Evolutionary conservation across 108 stramenopile genomes (phyloP).

Genomic region (Skeletonema menzelii): DNA sequence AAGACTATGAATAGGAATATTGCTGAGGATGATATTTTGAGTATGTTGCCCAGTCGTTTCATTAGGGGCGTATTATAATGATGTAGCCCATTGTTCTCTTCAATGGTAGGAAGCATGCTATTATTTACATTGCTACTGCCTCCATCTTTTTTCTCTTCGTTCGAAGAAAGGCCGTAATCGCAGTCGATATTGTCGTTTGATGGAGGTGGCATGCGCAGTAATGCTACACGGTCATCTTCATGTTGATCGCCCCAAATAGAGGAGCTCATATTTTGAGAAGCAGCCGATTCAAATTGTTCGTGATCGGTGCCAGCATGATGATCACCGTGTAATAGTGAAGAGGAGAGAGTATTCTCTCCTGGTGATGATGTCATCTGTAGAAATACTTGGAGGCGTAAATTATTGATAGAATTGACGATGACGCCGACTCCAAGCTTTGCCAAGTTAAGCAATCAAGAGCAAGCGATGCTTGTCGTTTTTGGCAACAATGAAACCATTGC

Average conservation of each 20-base stretch:
- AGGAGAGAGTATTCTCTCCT: not conserved
- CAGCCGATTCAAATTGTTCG: not conserved
- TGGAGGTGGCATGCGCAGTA: conserved; percentile 9
- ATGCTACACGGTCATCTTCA: not conserved
- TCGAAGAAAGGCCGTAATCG: not conserved
- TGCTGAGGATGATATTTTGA: conserved; percentile 36
- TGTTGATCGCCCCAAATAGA: not conserved
- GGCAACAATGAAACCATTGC: no score
- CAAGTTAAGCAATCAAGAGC: no score
- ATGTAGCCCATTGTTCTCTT: no score
- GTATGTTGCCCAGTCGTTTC: conserved; percentile 13
- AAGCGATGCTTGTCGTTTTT: no score
- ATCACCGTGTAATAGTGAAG: not conserved
- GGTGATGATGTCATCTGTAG: not conserved
- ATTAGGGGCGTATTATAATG: conserved; percentile 16
- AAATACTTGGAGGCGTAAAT: not conserved
- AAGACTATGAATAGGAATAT: conserved; percentile 40
- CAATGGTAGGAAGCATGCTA: not conserved
- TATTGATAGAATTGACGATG: not conserved
- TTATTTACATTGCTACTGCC: not conserved
- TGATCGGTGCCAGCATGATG: not conserved
- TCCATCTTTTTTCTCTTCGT: conserved; percentile 1
- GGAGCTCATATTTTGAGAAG: not conserved
- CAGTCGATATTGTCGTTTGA: not conserved
- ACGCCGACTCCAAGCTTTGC: no score